Conservation (phyloP, 2,329 filamentous ascomycete species). For the Fusarium sp. region DNA sequence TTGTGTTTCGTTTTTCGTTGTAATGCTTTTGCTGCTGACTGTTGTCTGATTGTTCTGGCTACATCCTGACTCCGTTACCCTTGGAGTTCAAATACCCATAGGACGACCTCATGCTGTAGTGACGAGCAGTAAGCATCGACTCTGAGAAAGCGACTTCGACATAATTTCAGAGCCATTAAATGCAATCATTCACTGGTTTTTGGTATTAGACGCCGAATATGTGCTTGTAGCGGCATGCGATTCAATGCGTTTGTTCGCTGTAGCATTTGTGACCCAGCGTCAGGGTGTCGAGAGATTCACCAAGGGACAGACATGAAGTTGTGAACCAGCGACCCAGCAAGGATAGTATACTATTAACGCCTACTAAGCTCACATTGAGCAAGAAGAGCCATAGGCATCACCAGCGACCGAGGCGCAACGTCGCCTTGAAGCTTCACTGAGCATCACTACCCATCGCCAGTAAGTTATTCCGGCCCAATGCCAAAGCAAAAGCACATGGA, state of each 20-base stretch:
- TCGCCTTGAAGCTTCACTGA: constrained; percentile 52
- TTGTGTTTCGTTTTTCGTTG: not conserved
- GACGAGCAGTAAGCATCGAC: not conserved
- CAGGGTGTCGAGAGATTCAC: not conserved
- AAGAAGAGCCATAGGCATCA: constrained; percentile 64
- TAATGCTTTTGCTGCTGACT: not conserved
- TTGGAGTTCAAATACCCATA: not conserved
- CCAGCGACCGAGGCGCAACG: constrained; percentile 63
- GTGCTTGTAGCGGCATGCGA: not conserved
- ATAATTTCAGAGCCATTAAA: not conserved
- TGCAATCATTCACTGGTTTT: not conserved
- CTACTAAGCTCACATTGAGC: fast-evolving
- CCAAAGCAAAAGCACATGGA: constrained; percentile 85
- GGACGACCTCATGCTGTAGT: not conserved
- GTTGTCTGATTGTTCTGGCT: not conserved
- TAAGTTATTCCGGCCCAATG: constrained; percentile 63
- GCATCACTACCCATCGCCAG: not conserved
- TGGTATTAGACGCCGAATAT: fast-evolving
- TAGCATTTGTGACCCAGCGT: not conserved
- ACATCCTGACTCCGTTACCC: fast-evolving
- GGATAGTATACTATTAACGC: fast-evolving
- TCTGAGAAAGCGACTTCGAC: not conserved
- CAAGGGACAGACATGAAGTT: constrained; percentile 31
- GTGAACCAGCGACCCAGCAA: constrained; percentile 67
- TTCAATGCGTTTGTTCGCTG: not conserved